Percentiles rank a stretch among this genome's conserved stretches.
These are phyloP conservation scores for Coniochaeta ligniaria DNA, from an alignment of 2,329 filamentous ascomycete species.

Conservation along the genomic window DNA sequence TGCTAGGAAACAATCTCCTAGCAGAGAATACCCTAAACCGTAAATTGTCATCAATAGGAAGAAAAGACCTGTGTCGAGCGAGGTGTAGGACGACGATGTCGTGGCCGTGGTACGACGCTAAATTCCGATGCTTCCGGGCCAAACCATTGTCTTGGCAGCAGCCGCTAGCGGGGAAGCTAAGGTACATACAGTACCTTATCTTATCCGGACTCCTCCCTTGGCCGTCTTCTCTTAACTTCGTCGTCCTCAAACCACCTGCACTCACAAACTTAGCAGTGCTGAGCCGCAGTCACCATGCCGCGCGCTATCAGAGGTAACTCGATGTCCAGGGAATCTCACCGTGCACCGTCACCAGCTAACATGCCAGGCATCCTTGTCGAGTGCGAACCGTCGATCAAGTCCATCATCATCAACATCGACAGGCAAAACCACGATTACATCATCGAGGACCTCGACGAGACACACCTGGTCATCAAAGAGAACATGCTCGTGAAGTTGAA, in stretches of 20 bases:
- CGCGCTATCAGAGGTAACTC: neutral
- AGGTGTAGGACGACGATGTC: neutral
- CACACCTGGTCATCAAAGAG: conserved; percentile 68
- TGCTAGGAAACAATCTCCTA: too few species aligned
- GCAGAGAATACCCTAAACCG: neutral
- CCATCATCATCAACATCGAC: conserved; percentile 75
- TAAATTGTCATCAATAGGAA: neutral
- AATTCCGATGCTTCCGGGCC: neutral
- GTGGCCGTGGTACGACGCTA: neutral
- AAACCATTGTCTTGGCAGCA: neutral
- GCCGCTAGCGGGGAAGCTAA: neutral
- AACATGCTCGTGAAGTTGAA: conserved; percentile 65
- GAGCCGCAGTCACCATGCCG: conserved; percentile 2
- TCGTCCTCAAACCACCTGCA: neutral
- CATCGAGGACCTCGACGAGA: conserved; percentile 73
- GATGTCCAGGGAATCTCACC: neutral
- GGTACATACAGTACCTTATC: too few species aligned
- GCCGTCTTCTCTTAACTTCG: neutral
- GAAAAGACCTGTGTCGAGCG: neutral
- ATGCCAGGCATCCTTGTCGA: conserved; percentile 63
- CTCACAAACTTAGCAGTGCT: neutral
- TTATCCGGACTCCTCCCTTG: neutral
- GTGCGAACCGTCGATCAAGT: conserved; percentile 82
- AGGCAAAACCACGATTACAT: conserved; percentile 64
- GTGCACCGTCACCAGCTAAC: neutral